Evolutionary conservation across 129 eudicot genomes (phyloP), one percentile per base, ranked within the genome.

Genomic region (Tagetes patula): DNA sequence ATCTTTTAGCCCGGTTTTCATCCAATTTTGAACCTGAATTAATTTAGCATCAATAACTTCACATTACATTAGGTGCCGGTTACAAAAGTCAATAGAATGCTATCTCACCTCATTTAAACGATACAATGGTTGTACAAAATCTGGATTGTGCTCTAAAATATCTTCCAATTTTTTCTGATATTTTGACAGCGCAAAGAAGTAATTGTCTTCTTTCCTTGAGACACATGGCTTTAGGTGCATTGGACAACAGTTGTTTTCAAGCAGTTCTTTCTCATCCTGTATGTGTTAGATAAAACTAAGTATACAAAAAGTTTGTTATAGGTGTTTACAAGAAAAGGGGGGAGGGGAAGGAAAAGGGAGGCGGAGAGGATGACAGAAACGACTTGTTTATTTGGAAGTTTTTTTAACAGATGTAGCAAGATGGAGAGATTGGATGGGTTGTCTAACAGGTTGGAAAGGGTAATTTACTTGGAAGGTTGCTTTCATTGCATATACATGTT

Each of bases 171-270:
- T 81, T 58, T 83, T 86, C 80, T 94, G 97, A 87, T 94, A 94
- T 86, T 94, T 94, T 49, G 99, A 94, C 10, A 94, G 73, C 59
- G 99, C 93, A 79, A 94, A 94, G 71, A 94, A 94, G 83, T 94
- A 94, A 69, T 94, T 94, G 80, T 94, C 97, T 85, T 94, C 99
- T 84, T 94, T 94, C 87, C 96, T 88, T 53, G 73, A 41, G 20
- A 81, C 81, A 70, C 99, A 94, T 73, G 99, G 99, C 93, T 94
- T 94, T 71, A 90, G 80, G 77, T 94, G 99, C 87, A 86, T 74
- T 43, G 99, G 97, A 65, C 99, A 94, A 70, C 91, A 88, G 68
- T 86, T 86, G 63, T 90, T 82, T 8, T 84, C 96, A 78, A 88
- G 86, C 87, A 94, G 81, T 62, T 94, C 99, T 77, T 86, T 87